Evolutionary conservation across 2,329 filamentous ascomycete genomes (phyloP), one percentile per base, ranked within the genome.

Genomic region (Alternaria sp.): DNA sequence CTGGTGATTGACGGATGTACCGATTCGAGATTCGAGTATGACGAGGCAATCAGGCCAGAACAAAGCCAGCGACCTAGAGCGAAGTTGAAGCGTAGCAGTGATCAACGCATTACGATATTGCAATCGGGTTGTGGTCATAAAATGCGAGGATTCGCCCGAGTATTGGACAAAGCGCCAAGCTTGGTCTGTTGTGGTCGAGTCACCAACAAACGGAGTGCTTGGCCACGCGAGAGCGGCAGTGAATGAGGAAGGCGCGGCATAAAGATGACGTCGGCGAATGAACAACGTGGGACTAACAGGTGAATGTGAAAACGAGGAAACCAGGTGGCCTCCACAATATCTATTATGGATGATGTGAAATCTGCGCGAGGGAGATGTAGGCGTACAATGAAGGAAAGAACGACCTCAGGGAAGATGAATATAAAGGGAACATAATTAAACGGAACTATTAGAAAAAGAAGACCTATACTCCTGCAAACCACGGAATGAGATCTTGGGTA

Each of bases 401-500:
- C 36, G 18, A 30, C 12, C 20, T 25, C 30, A 8, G 32, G n/a
- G n/a, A 25, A 34, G 28, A 41, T 20, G n/a, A 20, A 48, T 22
- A 30, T 11, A 25, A 51, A 43, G n/a, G 14, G 22, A 57, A 27
- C 44, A 40, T 32, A 25, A 18, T 43, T 38, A 46, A 28, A 53
- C 11, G 11, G 12, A 4, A 28, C 30, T 44, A 20, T 36, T 11
- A 38, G 38, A 38, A 51, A 43, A 57, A 27, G 18, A 41, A 53
- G 44, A 30, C 34, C 10, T 11, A 46, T 49, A 41, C 38, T 53
- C 27, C 27, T 52, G 56, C 59, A 62, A 61, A 64, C 55, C 43
- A 53, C 58, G 12, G 27, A 59, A 64, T 59, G 55, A 59, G 45
- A 60, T 63, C 54, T 63, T 57, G 66, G 66, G 52, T 61, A 67